phyloP scores from a whole-genome alignment of 2,329 filamentous ascomycete genomes.

The Fusarium devonianum region DNA sequence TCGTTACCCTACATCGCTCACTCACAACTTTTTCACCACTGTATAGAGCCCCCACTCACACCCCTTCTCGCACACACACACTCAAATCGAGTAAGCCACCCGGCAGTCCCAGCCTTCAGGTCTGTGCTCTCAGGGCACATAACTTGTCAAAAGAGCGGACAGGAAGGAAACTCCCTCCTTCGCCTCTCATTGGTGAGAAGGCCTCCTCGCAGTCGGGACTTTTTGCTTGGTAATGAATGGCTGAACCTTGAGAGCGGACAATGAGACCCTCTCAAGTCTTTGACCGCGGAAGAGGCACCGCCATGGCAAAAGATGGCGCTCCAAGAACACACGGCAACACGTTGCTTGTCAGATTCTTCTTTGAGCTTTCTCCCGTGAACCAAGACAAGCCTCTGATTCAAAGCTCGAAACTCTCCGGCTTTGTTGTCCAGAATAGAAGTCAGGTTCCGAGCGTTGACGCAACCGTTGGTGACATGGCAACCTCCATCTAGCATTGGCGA shows the following conservation, averaged over 20 bases:
- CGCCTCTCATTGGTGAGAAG: constrained; percentile 16
- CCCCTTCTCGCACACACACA: constrained; percentile 8
- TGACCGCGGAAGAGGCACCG: constrained; percentile 32
- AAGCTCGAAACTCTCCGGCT: constrained; percentile 18
- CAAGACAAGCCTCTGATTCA: constrained; percentile 29
- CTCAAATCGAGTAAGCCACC: constrained; percentile 15
- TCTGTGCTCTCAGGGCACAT: neutral
- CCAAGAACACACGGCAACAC: constrained; percentile 18
- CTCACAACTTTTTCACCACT: neutral
- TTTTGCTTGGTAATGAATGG: constrained; percentile 6
- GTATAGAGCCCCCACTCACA: too few species aligned
- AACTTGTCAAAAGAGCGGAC: constrained; percentile 4
- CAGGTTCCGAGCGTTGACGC: constrained; percentile 4
- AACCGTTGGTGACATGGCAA: neutral
- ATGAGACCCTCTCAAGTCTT: constrained; percentile 10
- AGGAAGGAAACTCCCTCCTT: constrained; percentile 16
- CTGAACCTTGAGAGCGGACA: constrained; percentile 7
- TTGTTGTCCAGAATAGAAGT: constrained; percentile 21
- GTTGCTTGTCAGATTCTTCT: constrained; percentile 26
- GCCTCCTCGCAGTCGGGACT: neutral
- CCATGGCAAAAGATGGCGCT: constrained; percentile 6
- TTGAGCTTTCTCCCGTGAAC: constrained; percentile 16
- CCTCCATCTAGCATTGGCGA: constrained; percentile 8
- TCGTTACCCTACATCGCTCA: constrained; percentile 1
- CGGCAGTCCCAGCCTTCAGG: neutral